Evolutionary conservation across 768 basidiomycete species (phyloP), one percentile per base, ranked within the genome.

Genomic region (Auriscalpium microsporum): DNA sequence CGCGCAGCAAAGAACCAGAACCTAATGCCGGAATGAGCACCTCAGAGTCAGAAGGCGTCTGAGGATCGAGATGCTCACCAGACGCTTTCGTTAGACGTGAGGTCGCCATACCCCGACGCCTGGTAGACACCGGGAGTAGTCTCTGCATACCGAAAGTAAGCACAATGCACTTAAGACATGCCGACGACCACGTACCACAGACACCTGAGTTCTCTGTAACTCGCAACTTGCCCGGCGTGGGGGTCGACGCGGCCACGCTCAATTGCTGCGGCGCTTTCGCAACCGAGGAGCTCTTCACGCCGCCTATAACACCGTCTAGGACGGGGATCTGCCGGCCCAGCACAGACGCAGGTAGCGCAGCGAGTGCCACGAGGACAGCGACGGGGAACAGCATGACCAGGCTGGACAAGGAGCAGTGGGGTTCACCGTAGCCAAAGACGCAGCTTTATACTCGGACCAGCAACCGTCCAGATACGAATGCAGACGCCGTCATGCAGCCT

Each of bases 1-100:
- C 83, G 78, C 0, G 83, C 75, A 11, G 71, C 82, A 59, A 86
- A 86, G 70, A 80, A 85, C 81, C 82, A 84, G 70, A 84, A 86
- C 78, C 82, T 83, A 60, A 49, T 49, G 17, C n/a, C 11, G 14
- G 40, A 53, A 42, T 52, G 1, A 28, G 28, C 28, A 28, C 4
- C 28, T 28, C 28, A 35, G 35, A 23, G 48, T 33, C 13, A 21
- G 23, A 45, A 40, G 3, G 34, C 23, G 40, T 10, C 8, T 6
- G 28, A 11, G 17, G 21, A 46, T 28, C 28, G 28, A 4, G 4
- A 17, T 19, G 54, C 42, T 53, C 56, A 82, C 82, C 80, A 85
- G 23, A 84, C 71, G 66, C 82, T 84, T 62, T 83, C 66, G n/a
- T 69, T 72, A 1, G 77, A 65, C 1, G 77, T 75, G 14, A 85